Evolutionary conservation across 1,284 basidiomycete genomes (phyloP).

Genomic region (Malassezia restricta): DNA sequence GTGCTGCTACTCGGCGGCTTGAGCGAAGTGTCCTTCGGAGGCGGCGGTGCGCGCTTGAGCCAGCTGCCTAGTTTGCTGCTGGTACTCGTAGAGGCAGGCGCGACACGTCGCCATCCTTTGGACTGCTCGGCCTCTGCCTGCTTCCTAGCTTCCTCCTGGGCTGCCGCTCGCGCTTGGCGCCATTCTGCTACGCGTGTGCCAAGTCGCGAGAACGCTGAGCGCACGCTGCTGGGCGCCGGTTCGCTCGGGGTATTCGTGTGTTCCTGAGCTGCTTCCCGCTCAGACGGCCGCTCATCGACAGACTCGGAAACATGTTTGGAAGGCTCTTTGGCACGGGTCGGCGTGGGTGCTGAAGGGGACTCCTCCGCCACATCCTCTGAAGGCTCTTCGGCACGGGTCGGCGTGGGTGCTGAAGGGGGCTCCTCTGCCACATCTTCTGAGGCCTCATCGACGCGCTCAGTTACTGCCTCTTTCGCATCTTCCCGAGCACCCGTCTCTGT

Average conservation of each 20-base stretch:
- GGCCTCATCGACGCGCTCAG: neutral
- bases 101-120: conserved; percentile 7
- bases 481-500: neutral
- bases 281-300: neutral
- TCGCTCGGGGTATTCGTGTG: neutral
- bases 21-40: neutral
- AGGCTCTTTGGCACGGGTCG: neutral
- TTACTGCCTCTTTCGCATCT: neutral
- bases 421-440: neutral
- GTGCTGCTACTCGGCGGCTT: neutral
- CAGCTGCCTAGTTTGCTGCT: neutral
- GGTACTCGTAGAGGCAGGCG: neutral
- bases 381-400: neutral
- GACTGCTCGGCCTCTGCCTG: neutral
- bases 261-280: neutral
- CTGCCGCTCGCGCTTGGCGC: conserved; percentile 2
- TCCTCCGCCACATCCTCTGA: neutral
- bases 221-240: neutral
- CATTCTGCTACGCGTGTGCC: conserved; percentile 1
- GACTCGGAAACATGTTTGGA: neutral
- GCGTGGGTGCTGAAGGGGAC: neutral
- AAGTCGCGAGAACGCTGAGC: neutral
- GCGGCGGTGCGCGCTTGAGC: neutral
- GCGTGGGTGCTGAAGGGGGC: neutral
- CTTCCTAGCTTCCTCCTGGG: neutral